Base-by-base conservation (phyloP, 1,284 basidiomycete genomes). In the Austroboletus novae-zelandiae region DNA sequence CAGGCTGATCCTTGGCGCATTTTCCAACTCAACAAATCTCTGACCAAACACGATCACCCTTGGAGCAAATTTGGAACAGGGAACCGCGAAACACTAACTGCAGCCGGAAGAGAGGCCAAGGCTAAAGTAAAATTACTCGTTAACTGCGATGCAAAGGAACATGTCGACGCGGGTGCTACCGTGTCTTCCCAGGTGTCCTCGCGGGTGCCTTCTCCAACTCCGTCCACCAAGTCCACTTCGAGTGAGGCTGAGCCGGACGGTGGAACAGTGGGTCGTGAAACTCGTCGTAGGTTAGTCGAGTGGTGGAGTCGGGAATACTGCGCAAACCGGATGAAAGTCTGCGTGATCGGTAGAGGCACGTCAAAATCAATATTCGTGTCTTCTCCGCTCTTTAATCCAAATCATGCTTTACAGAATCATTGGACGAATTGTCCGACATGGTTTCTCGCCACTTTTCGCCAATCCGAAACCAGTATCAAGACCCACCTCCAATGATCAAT, bases 61-160 rank as follows among this genome's bases (percentile, higher is more conserved):
- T 99, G 93, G 84, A 83, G 80, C 59, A 97, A 98, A 68, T 99
- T 99, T 65, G 93, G 93, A 3, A 96, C 90, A 6, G 97, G 97
- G 3, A 91, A 94, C 71, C 82, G 87, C 54, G 82, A 90, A 48
- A 94, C 89, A 50, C 74, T 99, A 49, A 91, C 87, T 61, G 81
- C 83, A 52, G 80, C 81, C 4, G 88, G 84, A 5, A 78, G 73
- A 55, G 71, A 77, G 27, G 66, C 81, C 45, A 80, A 80, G 61
- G 71, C 70, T 6, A 76, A 77, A 52, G 76, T 74, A 7, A 71
- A 72, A 31, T 58, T 80, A 42, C 60, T 54, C 18, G 40, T 47
- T 11, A 54, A 55, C 37, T 46, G 18, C 40, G 17, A 40, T 18
- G 20, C 43, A 42, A 62, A 47, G 27, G 52, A 43, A 13, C 42